A percentile compares a stretch with the other conserved stretches of the same genome.
Conservation (phyloP, 2,329 filamentous ascomycete genomes). For the Sarocladiaceae sp. region DNA sequence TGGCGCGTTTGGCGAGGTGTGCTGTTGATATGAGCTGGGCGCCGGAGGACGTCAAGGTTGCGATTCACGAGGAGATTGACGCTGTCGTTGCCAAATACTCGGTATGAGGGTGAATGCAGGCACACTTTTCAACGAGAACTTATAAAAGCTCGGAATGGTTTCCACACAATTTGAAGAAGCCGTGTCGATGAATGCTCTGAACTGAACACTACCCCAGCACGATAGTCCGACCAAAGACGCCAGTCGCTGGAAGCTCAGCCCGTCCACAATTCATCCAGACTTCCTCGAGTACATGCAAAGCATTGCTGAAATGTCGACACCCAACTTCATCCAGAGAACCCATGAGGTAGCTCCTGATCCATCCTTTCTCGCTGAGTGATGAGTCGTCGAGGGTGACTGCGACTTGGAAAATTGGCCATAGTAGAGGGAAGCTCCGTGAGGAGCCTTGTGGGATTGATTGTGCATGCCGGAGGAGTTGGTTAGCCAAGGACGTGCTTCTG, state of each 20-base stretch:
- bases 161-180: too few relatives aligned
- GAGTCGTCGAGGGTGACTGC: neutral
- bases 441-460: neutral
- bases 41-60: constrained; percentile 27
- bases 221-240: neutral
- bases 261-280: neutral
- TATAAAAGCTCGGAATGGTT: too few relatives aligned
- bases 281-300: constrained; percentile 2
- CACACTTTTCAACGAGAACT: too few relatives aligned
- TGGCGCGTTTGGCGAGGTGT: constrained; percentile 34
- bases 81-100: neutral
- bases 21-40: constrained; percentile 42
- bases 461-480: neutral
- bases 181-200: neutral
- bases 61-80: constrained; percentile 18
- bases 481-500: neutral
- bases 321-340: neutral
- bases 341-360: constrained; percentile 1
- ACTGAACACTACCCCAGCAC: constrained; percentile 8
- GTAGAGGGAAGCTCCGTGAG: constrained; percentile 2
- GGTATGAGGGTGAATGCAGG: neutral
- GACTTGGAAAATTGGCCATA: constrained; percentile 10
- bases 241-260: neutral
- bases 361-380: neutral
- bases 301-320: constrained; percentile 11